Evolutionary conservation across 176 grass and related monocot species (phyloP).

Genomic region (Raddia distichophylla): DNA sequence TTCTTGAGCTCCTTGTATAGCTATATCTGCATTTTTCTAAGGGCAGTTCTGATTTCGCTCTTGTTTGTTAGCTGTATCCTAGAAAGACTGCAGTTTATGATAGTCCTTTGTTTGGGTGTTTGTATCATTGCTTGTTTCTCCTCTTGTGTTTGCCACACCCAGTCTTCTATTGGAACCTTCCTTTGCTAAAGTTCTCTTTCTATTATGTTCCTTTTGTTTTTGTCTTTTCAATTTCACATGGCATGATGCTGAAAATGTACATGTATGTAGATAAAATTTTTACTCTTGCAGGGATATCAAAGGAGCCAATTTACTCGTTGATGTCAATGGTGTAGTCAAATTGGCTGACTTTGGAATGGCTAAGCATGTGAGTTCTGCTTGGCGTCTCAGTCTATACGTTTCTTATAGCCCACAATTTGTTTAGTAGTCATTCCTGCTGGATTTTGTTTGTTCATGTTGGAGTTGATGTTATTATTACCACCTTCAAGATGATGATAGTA

Average conservation of each 20-base stretch:
- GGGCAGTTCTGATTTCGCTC: conserved; percentile 7
- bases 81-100: background rate
- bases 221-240: background rate
- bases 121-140: background rate
- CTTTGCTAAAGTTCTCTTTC: background rate
- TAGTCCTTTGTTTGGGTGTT: background rate
- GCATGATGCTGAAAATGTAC: conserved; percentile 32
- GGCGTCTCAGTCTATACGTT: background rate
- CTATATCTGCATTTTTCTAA: conserved; percentile 14
- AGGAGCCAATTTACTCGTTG: conserved; percentile 98
- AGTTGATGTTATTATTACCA: conserved; percentile 5
- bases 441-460: conserved; percentile 15
- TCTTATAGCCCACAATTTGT: conserved; percentile 21
- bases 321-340: conserved; percentile 93
- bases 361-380: conserved; percentile 78
- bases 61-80: conserved; percentile 11
- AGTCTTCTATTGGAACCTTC: background rate
- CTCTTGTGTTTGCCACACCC: background rate
- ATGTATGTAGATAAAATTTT: conserved; percentile 25
- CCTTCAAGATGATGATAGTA: conserved; percentile 31
- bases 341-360: conserved; percentile 99
- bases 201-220: conserved; percentile 26
- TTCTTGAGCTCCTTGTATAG: conserved; percentile 21
- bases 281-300: conserved; percentile 93
- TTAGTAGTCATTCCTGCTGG: background rate